Evolutionary conservation across 2,329 filamentous ascomycete genomes (phyloP), one percentile per base, ranked within the genome.

Genomic region (Pseudocercospora macadamiae): DNA sequence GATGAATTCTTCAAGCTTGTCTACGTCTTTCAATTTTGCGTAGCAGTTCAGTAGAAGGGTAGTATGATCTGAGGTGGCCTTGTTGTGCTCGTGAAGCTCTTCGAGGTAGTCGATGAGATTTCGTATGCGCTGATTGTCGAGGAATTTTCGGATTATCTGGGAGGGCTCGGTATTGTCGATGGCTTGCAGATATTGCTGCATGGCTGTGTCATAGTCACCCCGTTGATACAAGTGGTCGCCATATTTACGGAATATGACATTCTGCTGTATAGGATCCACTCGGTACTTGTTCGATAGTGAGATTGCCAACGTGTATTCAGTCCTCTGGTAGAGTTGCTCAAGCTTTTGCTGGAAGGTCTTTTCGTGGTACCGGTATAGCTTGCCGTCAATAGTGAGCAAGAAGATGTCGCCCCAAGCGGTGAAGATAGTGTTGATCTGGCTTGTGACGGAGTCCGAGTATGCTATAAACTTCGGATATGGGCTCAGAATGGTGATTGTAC

Each of bases 91-190:
- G 70, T 99, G 95, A 14, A 99, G 80, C 74, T 99, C 92, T 76
- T 99, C 96, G 2, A 99, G 82, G 70, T 97, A 99, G 71, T 96
- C 91, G 55, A 99, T 97, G 25, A 99, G 81, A 71, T 97, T 99
- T 68, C 97, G 92, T 75, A 99, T 97, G 62, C 93, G 85, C 82
- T 99, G 95, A 0, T 95, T 97, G 71, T 99, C 95, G 34, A 99
- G 82, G 70, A 96, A 99, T 86, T 96, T 97, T 68, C 93, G 85
- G 70, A 97, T 97, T 47, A 97, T 91, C 71, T 97, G 93, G 1
- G 93, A 97, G 5, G 93, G 93, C 69, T 97, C 93, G 0, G 93
- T 97, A 59, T 91, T 95, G 71, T 97, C 93, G 60, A 99, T 97
- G 0, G 96, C 93, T 67, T 91, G 89, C 62, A 99, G 86, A 71